phyloP scores from a whole-genome alignment of 306 rosid species.

The Medicago lupulina region DNA sequence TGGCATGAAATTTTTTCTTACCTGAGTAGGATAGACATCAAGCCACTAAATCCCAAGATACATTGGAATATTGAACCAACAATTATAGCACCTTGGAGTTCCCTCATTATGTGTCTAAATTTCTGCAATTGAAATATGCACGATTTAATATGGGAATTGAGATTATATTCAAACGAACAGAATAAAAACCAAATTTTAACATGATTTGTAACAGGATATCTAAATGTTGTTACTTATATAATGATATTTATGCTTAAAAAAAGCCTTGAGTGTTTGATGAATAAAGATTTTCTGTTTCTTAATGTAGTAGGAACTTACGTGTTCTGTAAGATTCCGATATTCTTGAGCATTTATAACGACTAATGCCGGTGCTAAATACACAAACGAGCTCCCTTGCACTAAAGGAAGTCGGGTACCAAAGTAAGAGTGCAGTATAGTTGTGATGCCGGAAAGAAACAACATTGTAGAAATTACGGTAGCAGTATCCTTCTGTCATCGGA shows the following conservation, averaged over 20 bases:
- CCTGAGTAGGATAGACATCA: slow-evolving; percentile 87
- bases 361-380: slow-evolving; percentile 88
- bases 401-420: slow-evolving; percentile 92
- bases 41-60: slow-evolving; percentile 86
- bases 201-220: no score
- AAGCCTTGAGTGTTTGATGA: slow-evolving; percentile 15
- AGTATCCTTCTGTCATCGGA: slow-evolving; percentile 74
- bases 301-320: slow-evolving; percentile 68
- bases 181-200: no score
- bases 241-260: background rate
- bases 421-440: slow-evolving; percentile 82
- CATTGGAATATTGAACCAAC: slow-evolving; percentile 86
- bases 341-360: slow-evolving; percentile 83
- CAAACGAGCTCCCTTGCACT: slow-evolving; percentile 98
- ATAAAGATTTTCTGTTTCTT: slow-evolving; percentile 19
- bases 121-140: slow-evolving; percentile 58
- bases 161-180: no score
- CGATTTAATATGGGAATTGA: background rate
- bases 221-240: no score
- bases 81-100: slow-evolving; percentile 96
- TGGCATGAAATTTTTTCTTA: slow-evolving; percentile 42
- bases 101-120: slow-evolving; percentile 95
- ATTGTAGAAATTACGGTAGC: slow-evolving; percentile 90
- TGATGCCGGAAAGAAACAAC: slow-evolving; percentile 82
- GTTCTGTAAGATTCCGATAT: slow-evolving; percentile 85